Conservation (phyloP, 2,329 filamentous ascomycete genomes). For the Venturiaceae sp. region DNA sequence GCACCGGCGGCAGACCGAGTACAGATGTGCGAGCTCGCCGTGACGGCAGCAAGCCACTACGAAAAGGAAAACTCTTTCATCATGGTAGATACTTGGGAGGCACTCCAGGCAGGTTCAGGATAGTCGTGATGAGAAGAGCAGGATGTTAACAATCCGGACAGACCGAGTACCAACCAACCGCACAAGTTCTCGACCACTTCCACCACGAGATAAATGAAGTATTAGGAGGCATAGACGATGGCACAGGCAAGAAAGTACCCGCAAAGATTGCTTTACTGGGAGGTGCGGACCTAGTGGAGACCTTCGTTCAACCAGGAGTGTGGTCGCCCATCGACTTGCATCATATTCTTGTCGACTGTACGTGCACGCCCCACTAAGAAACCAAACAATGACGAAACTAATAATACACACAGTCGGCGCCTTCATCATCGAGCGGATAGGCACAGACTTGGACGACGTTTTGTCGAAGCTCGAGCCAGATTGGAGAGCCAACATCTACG, state of each 20-base stretch:
- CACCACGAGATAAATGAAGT: constrained; percentile 10
- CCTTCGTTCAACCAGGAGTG: constrained; percentile 10
- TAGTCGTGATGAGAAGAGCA: neutral
- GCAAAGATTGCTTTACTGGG: constrained; percentile 8
- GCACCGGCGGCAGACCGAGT: constrained; percentile 8
- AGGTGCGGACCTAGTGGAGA: constrained; percentile 11
- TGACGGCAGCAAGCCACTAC: neutral
- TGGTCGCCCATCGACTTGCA: constrained; percentile 10
- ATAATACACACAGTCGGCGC: constrained; percentile 3
- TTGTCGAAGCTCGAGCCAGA: constrained; percentile 5
- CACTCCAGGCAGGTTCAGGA: constrained; percentile 2
- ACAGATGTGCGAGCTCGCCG: constrained; percentile 10
- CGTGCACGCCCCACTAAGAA: neutral
- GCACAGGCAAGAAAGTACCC: constrained; percentile 6
- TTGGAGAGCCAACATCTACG: constrained; percentile 10
- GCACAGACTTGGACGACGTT: constrained; percentile 10
- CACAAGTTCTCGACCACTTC: constrained; percentile 9
- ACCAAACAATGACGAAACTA: neutral
- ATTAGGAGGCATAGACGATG: constrained; percentile 9
- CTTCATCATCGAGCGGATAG: constrained; percentile 9
- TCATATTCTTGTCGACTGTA: constrained; percentile 10
- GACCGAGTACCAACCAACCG: constrained; percentile 10
- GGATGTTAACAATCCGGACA: neutral
- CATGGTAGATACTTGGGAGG: constrained; percentile 11
- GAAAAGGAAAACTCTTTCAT: neutral